Base-by-base conservation (phyloP, 352 stramenopile genomes). In the Stephanocyclus meneghinianus region DNA sequence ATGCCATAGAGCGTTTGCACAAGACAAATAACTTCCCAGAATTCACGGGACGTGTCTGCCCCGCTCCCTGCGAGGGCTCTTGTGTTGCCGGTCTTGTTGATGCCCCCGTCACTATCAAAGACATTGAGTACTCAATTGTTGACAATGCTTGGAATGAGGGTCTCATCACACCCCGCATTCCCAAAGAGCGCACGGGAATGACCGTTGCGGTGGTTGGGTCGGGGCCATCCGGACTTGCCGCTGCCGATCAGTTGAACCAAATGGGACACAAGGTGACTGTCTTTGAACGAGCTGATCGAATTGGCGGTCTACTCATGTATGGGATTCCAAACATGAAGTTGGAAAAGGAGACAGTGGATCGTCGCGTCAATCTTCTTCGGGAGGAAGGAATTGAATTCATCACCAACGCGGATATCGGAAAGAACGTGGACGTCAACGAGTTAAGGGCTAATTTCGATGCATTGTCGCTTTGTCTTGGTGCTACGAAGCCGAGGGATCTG, bases 11-110 rank as follows among this genome's bases (percentile, higher is more conserved):
- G 63, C 92, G 95, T 1, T 88, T 99, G 71, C 95, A 98, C 89
- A 97, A 97, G 89, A 99, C 97, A 71, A 99, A 99, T 91, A 99
- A 99, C 90, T 98, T 99, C 85, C 97, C 97, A 11, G 97, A 99
- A 89, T 99, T 99, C 80, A 99, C 97, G 0, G 97, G 97, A 74
- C 92, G 96, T 69, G 96, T 99, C 15, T 99, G 97, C 80, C 97
- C 97, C 11, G 97, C 97, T 65, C 97, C 97, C 5, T 99, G 97
- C 72, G 97, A 99, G 80, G 94, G 95, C 13, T 96, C 94, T 2
- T 99, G 97, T 74, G 96, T 98, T 2, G 95, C 96, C 10, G 97
- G 97, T 4, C 90, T 99, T 26, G 91, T 98, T 29, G 96, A 98
- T 84, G 91, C 96, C 53, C 95, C 96, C 53, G 94, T 99, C 40